phyloP scores from a whole-genome alignment of 176 grass and related monocot species.

The Melocanna baccifera region DNA sequence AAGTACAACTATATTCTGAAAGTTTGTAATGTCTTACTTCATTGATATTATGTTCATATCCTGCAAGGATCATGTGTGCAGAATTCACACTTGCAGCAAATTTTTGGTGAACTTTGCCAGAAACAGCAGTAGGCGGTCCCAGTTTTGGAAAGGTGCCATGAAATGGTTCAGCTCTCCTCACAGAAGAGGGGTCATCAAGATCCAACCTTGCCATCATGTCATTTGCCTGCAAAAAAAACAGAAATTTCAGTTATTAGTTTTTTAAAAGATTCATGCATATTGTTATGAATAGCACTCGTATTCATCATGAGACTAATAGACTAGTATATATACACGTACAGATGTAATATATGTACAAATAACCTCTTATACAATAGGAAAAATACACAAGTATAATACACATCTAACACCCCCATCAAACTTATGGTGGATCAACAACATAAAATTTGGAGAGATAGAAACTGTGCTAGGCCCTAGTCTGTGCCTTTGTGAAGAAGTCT shows the following conservation, averaged over 20 bases:
- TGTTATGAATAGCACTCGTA: too few species aligned
- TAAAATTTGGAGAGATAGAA: too few species aligned
- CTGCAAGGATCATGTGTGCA: conserved; percentile 91
- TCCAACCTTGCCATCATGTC: conserved; percentile 91
- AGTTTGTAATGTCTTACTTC: conserved; percentile 45
- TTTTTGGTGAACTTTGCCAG: conserved; percentile 94
- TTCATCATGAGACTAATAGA: too few species aligned
- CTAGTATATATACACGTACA: too few species aligned
- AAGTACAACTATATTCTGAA: conserved; percentile 13
- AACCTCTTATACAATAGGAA: too few species aligned
- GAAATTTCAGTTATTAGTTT: conserved; percentile 11
- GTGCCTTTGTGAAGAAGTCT: too few species aligned
- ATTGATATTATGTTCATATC: conserved; percentile 92
- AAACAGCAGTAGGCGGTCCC: conserved; percentile 83
- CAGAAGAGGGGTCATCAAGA: conserved; percentile 93
- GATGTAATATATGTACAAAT: too few species aligned
- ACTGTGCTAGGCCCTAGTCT: too few species aligned
- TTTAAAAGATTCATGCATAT: conserved; percentile 4
- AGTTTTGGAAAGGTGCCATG: conserved; percentile 85
- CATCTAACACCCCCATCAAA: too few species aligned
- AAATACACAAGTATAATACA: too few species aligned
- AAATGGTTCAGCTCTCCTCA: conserved; percentile 93
- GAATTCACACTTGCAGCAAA: conserved; percentile 77
- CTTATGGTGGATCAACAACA: too few species aligned
- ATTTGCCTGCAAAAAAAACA: conserved; percentile 54